A percentile compares a stretch with the other conserved stretches of the same genome.
Evolutionary conservation across 1,284 basidiomycete species (phyloP).

Genomic region (Meripilus lineatus): DNA sequence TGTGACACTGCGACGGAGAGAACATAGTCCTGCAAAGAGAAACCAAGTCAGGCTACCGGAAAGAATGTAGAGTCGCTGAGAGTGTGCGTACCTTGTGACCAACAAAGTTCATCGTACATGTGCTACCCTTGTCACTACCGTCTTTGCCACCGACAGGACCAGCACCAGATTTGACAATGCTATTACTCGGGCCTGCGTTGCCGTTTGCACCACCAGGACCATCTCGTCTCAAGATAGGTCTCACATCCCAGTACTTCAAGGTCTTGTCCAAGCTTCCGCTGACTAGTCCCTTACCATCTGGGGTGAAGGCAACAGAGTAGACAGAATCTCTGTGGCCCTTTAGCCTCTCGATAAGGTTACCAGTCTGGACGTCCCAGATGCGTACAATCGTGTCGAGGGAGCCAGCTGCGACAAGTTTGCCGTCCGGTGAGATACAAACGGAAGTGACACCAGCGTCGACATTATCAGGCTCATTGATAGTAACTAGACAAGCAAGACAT

Average conservation of each 20-base stretch:
- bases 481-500: slow-evolving; percentile 17
- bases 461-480: slow-evolving; percentile 36
- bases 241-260: slow-evolving; percentile 70
- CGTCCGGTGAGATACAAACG: slow-evolving; percentile 65
- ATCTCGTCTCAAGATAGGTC: slow-evolving; percentile 19
- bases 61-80: not conserved
- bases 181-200: not conserved
- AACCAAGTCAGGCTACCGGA: not conserved
- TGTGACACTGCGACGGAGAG: slow-evolving; percentile 63
- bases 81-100: slow-evolving; percentile 58
- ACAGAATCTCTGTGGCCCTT: slow-evolving; percentile 74
- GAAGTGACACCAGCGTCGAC: slow-evolving; percentile 66
- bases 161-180: not conserved
- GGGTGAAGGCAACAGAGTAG: slow-evolving; percentile 73
- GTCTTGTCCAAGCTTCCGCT: slow-evolving; percentile 73
- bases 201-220: slow-evolving; percentile 16
- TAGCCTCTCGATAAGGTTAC: slow-evolving; percentile 63
- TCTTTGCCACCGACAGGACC: slow-evolving; percentile 16
- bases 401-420: slow-evolving; percentile 65
- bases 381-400: slow-evolving; percentile 72
- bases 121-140: slow-evolving; percentile 35
- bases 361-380: slow-evolving; percentile 68
- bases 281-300: slow-evolving; percentile 65
- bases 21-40: slow-evolving; percentile 46
- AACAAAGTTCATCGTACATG: slow-evolving; percentile 59